Percentiles rank a stretch among this genome's conserved stretches.
These are phyloP conservation scores for Ceratocystis variospora DNA, from an alignment of 2,329 filamentous ascomycete genomes.

Conservation along the genomic window DNA sequence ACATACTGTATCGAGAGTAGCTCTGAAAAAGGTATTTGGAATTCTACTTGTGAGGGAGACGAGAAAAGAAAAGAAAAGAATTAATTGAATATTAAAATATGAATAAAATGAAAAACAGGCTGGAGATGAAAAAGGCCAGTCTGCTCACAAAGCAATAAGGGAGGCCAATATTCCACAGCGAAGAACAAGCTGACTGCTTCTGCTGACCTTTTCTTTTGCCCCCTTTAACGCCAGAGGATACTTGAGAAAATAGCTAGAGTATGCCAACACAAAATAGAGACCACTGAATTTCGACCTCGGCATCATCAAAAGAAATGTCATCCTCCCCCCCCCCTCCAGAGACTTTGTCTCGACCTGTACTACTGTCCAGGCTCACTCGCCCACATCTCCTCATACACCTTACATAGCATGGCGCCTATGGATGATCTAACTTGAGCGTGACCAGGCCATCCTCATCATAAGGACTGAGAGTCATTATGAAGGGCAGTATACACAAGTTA, in stretches of 20 bases:
- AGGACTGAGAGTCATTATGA: not conserved
- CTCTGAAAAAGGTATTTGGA: not conserved
- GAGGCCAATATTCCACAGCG: not conserved
- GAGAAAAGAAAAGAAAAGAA: no score
- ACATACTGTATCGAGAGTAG: not conserved
- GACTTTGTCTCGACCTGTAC: not conserved
- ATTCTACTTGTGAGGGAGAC: not conserved
- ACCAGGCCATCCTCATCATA: not conserved
- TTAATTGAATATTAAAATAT: not conserved
- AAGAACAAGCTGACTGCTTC: no score
- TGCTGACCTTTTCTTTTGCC: no score
- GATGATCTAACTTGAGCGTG: not conserved
- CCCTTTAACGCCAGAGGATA: no score
- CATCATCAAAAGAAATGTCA: no score
- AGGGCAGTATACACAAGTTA: not conserved
- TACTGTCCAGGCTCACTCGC: not conserved
- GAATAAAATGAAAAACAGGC: not conserved
- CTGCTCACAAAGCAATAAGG: not conserved
- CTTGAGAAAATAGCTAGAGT: no score
- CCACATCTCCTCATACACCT: no score
- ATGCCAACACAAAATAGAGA: not conserved
- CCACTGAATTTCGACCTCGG: not conserved
- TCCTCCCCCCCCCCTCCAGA: not conserved
- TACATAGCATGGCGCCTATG: no score
- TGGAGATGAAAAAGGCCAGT: not conserved